Percentiles rank a stretch among this genome's conserved stretches.
phyloP scores from a whole-genome alignment of 164 flowering plant genomes.

The Houttuynia cordata region DNA sequence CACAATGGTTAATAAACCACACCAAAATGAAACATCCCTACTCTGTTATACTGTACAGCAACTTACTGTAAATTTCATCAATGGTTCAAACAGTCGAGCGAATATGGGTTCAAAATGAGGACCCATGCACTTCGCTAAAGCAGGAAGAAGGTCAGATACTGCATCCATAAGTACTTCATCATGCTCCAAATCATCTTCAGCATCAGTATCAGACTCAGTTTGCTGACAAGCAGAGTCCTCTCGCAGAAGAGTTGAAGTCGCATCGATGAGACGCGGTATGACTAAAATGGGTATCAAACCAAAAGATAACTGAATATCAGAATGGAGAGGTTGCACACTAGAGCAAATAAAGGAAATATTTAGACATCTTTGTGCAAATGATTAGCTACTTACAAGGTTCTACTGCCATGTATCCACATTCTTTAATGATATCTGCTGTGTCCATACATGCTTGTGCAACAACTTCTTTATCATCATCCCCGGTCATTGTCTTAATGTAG shows the following conservation, averaged over 20 bases:
- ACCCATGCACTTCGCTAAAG: constrained; percentile 94
- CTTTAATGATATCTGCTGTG: constrained; percentile 64
- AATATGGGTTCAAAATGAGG: constrained; percentile 76
- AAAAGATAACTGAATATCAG: neutral
- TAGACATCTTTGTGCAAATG: too few relatives aligned
- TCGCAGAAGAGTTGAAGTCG: constrained; percentile 56
- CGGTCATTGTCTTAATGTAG: constrained; percentile 70
- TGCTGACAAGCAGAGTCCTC: constrained; percentile 87
- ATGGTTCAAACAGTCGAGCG: constrained; percentile 63
- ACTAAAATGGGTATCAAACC: constrained; percentile 27
- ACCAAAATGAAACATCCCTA: neutral
- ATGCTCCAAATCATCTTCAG: constrained; percentile 68
- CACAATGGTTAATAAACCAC: neutral
- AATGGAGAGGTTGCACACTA: neutral
- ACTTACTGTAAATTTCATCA: constrained; percentile 93
- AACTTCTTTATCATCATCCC: constrained; percentile 97
- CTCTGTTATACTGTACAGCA: neutral
- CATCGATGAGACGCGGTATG: constrained; percentile 66
- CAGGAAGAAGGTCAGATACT: constrained; percentile 91
- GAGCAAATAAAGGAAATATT: neutral
- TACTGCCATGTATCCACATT: constrained; percentile 55
- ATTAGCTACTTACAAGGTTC: constrained; percentile 54
- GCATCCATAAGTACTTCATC: constrained; percentile 99
- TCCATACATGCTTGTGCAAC: constrained; percentile 90
- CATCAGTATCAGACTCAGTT: constrained; percentile 65